Percentiles rank a stretch among this genome's conserved stretches.
Conservation (phyloP, 257 asterid genomes). For the Vinca minor region DNA sequence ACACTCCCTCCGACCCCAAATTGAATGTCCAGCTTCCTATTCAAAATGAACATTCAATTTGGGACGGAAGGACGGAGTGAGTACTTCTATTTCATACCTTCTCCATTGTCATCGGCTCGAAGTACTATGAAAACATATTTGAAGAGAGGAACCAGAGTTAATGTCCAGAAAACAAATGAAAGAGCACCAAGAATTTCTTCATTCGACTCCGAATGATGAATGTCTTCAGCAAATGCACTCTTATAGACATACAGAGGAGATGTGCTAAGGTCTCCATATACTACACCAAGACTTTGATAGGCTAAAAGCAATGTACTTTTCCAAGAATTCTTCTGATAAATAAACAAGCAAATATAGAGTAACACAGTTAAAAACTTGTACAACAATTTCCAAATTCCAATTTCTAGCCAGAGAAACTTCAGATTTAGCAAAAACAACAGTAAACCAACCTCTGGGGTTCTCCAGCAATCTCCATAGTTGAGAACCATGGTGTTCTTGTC, state of each 20-base stretch:
- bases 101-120: conserved; percentile 96
- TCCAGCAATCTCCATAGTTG: conserved; percentile 58
- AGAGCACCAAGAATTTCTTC: conserved; percentile 93
- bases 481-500: conserved; percentile 46
- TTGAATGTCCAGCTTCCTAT: too few relatives aligned
- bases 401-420: neutral
- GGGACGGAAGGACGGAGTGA: too few relatives aligned
- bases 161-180: conserved; percentile 89
- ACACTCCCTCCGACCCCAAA: too few relatives aligned
- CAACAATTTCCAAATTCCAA: neutral
- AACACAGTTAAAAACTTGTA: neutral
- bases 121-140: conserved; percentile 84
- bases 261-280: conserved; percentile 92
- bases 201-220: conserved; percentile 83
- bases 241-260: conserved; percentile 92
- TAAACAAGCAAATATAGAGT: neutral
- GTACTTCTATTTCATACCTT: conserved; percentile 55
- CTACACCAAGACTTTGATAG: conserved; percentile 94
- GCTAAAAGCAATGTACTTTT: conserved; percentile 72
- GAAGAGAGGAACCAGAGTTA: conserved; percentile 84
- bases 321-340: conserved; percentile 63
- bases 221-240: conserved; percentile 96
- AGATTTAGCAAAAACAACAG: conserved; percentile 9
- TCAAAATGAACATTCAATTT: too few relatives aligned
- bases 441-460: conserved; percentile 47